Evolutionary conservation across 2,329 filamentous ascomycete species (phyloP), one percentile per base, ranked within the genome.

Genomic region (Trichoderma polysporum): DNA sequence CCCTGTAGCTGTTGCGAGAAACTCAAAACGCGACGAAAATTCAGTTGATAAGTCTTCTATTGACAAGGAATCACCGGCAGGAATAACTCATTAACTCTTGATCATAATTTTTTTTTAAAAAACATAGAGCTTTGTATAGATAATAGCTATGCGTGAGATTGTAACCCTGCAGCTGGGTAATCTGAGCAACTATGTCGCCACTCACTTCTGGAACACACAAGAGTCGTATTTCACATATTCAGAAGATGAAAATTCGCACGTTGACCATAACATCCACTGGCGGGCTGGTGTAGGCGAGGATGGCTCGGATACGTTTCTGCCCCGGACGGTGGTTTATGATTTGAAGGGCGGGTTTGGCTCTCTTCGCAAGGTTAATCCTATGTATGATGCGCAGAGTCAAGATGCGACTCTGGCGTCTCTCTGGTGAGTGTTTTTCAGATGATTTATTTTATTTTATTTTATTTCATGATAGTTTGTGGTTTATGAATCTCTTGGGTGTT

Each of bases 131-230:
- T 3, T 27, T 29, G 7, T n/a, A 33, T 41, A 58, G 37, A 58
- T 17, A 41, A 4, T 19, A 37, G 41, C 39, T 15, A 98, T 99
- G 95, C 93, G 94, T 79, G 95, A 99, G 80, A 93, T 98, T 69
- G 84, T 99, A 69, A 97, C 94, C 0, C 83, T 99, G 53, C 95
- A 99, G 83, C 88, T 98, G 68, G 95, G 95, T 50, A 91, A 97
- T 76, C 89, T 91, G 76, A 94, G 91, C 77, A 99, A 99, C 78
- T 97, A 97, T 74, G 82, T 96, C 25, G 94, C 91, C 33, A 96
- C 94, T 0, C 95, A 99, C 81, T 99, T 97, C 78, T 99, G 95
- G 95, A 99, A 99, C 74, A 85, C 91, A 6, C 94, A 97, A 91
- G 95, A 99, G 83, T 97, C 94, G 1, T 99, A 99, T 79, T 98